Base-by-base conservation (phyloP, 2,329 filamentous ascomycete genomes). In the Gaeumannomyces tritici region DNA sequence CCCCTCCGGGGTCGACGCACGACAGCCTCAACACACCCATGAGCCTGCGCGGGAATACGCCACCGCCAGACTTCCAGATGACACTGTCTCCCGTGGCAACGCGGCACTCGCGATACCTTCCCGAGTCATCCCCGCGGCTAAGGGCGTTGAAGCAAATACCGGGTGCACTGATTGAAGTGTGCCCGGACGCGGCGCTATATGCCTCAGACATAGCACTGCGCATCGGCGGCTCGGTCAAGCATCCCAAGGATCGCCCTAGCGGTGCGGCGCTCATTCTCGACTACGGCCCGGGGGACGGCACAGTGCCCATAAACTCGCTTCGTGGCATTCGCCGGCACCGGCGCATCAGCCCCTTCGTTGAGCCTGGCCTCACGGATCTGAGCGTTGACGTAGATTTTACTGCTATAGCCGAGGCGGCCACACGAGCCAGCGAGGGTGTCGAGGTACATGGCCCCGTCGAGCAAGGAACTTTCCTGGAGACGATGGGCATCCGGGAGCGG, bases 241-340 rank as follows among this genome's bases (percentile, higher is more conserved):
- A 79, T 7, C 77, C 80, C 0, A 93, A 91, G 71, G 67, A 79
- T 0, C 72, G 71, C 0, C 86, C 93, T 1, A 88, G 87, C 0
- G 95, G 95, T 60, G 95, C 93, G 11, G 95, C 93, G 0, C 80
- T 99, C n/a, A 91, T 99, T 68, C 85, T 99, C 57, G 95, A 99
- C 77, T 99, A 99, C 75, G 95, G 95, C 24, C 89, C 93, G 5
- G 75, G 85, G 3, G 80, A 86, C 63, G 73, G 73, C 68, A 89
- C 79, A 0, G 87, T 99, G 59, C 95, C 95, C 3, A 80, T 89
- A 64, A 96, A 96, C 79, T 96, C 92, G 0, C 82, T 99, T 27
- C 89, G 95, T 35, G 95, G 95, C 27, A 98, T 99, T 73, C 84
- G 87, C 47, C 79, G 82, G 18, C 95, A 99, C 76, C 78, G 80